Base-by-base conservation (phyloP, 805 yeast species). In the Torulaspora indica region DNA sequence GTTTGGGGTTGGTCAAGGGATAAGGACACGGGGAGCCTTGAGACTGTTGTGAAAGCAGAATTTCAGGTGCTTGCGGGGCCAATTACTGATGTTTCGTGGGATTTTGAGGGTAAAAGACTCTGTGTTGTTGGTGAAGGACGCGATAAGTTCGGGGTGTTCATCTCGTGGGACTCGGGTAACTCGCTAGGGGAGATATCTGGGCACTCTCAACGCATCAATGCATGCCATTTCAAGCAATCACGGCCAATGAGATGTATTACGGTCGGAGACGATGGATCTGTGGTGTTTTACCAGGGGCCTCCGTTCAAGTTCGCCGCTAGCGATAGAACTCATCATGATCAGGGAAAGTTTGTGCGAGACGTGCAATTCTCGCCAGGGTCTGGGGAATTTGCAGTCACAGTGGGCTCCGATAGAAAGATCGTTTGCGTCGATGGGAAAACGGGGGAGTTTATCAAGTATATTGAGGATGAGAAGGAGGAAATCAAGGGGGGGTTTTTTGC, bases 161-260 rank as follows among this genome's bases (percentile, higher is more conserved):
- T 91, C 63, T 79, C 95, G 6, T 85, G 84, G 77, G 99, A 93
- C 60, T 77, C 95, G 1, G 98, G 98, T 48, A 93, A 93, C 66
- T 79, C 96, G n/a, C 81, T 93, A 35, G 99, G 98, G 43, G 98
- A 93, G 61, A 82, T 91, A 56, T 81, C 89, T 38, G 98, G 98
- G 18, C 98, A 93, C 62, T 76, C 91, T 13, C 81, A 87, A 20
- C 78, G 77, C 37, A 79, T 91, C 59, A 88, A 85, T 58, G 87
- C 93, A 0, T 95, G 89, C 15, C 79, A 84, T 45, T 82, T 91
- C 52, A 82, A 84, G 58, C 88, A 90, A 15, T 78, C 76, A 51
- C 78, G 98, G 65, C 98, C 98, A 8, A 87, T 85, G 70, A 73
- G 96, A 45, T 96, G 96, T 0, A 95, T 85, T 5, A 89, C 98